Evolutionary conservation across 1,284 basidiomycete species (phyloP), one percentile per base, ranked within the genome.

Genomic region (Spongispora temasekensis): DNA sequence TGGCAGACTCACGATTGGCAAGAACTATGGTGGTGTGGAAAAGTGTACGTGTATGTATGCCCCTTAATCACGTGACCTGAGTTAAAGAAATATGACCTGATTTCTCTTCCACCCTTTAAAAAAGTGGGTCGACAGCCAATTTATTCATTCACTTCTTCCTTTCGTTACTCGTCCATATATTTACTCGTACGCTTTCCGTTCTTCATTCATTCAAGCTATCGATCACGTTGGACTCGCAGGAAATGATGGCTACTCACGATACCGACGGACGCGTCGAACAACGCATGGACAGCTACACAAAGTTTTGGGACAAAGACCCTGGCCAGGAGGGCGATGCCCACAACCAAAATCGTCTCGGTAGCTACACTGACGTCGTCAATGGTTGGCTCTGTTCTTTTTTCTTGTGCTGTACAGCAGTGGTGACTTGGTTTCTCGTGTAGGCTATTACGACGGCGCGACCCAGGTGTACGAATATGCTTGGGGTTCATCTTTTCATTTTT

Each of bases 391-490:
- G 27, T 25, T 52, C 13, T 9, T 15, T 5, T 31, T 4, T 31
- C 17, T 21, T 25, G 19, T 51, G n/a, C 5, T 2, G n/a, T n/a
- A n/a, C 28, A 17, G 30, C 6, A 17, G 28, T 35, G 6, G 3
- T 15, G 42, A 8, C 53, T 52, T 57, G 61, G n/a, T 23, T 21
- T 2, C 19, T 17, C 23, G 6, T 4, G 2, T 12, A 21, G 13
- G 40, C 12, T 48, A 48, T 27, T 48, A 98, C 70, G 96, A 98
- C 71, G 95, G 94, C 68, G 97, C 95, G 7, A 99, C 97, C 21
- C 89, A 95, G 74, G 83, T 99, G 59, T 99, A 98, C 82, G 97
- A 99, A 78, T 98, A 95, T 74, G 96, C 94, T 59, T 97, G 94
- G 95, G 86, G 85, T 8, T 82, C 89, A 62, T 96, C 91, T 52